Evolutionary conservation across 2,329 filamentous ascomycete species (phyloP), one percentile per base, ranked within the genome.

Genomic region (Penicillium sp.): DNA sequence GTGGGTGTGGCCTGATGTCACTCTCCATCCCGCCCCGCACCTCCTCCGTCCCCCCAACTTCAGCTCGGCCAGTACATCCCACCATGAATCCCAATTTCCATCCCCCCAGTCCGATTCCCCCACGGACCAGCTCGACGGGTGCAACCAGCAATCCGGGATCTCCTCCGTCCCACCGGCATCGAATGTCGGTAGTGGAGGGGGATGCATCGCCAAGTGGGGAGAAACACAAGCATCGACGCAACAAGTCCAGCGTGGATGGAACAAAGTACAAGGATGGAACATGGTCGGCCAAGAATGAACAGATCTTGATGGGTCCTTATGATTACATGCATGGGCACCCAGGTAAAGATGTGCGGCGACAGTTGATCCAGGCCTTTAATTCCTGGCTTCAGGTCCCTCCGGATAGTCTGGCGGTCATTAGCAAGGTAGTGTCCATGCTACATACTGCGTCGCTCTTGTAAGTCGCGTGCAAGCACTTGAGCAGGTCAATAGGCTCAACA

Each of bases 71-170:
- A 40, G 39, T 50, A 42, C 44, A 46, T 17, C 15, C 10, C 45
- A 44, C 52, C 17, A 57, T 57, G 50, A 42, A 41, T 23, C 51
- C 56, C 26, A 45, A 42, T 20, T 61, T 71, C 35, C 67, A 68
- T 40, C 76, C 74, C n/a, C 80, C 81, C 37, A 80, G 77, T 60
- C 72, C 74, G 25, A 86, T 88, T 38, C 84, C 85, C 13, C 80
- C 81, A 2, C 76, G 84, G 46, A 86, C 80, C 30, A 87, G 84
- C 39, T 85, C 82, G 1, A 79, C 76, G 39, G 71, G 73, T 47
- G 69, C 49, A 26, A 37, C 44, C 37, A 51, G 45, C 37, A 37
- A 38, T 13, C 36, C 20, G 2, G 28, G 35, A 11, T 44, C 45
- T 14, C 35, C 41, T 4, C 27, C 37, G 4, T 35, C 38, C 15